phyloP scores from a whole-genome alignment of 2,329 filamentous ascomycete genomes.

The Periconia macrospinosa region DNA sequence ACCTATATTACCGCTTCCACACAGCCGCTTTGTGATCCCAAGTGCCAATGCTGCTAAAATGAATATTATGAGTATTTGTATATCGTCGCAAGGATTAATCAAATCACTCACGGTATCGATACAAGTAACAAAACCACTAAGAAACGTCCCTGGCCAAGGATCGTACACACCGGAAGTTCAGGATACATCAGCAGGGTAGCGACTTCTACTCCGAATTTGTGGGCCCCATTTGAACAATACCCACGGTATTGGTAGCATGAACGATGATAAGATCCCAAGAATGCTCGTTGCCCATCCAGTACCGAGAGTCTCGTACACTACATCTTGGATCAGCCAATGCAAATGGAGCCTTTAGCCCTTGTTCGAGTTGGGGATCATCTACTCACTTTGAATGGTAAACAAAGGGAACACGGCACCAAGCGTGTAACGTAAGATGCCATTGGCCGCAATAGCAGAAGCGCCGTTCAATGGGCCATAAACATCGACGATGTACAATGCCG shows the following conservation, averaged over 20 bases:
- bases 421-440: conserved; percentile 42
- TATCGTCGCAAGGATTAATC: no score
- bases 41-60: no score
- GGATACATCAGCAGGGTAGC: conserved; percentile 14
- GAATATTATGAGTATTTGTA: no score
- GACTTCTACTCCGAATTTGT: conserved; percentile 24
- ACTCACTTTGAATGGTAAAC: conserved; percentile 42
- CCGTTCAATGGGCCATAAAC: conserved; percentile 37
- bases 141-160: no score
- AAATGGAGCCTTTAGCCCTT: not conserved
- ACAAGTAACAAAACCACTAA: no score
- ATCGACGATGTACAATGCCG: conserved; percentile 33
- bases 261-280: conserved; percentile 43
- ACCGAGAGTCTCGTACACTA: conserved; percentile 38
- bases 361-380: not conserved
- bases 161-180: no score
- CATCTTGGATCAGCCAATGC: not conserved
- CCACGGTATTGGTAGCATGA: conserved; percentile 33
- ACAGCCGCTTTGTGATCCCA: no score
- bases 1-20: no score
- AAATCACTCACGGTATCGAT: no score
- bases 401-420: conserved; percentile 41
- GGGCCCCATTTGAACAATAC: conserved; percentile 31
- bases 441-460: conserved; percentile 42
- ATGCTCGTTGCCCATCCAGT: conserved; percentile 45